Evolutionary conservation across 179 eudicot species (phyloP).

Genomic region (Camellia oleifera): DNA sequence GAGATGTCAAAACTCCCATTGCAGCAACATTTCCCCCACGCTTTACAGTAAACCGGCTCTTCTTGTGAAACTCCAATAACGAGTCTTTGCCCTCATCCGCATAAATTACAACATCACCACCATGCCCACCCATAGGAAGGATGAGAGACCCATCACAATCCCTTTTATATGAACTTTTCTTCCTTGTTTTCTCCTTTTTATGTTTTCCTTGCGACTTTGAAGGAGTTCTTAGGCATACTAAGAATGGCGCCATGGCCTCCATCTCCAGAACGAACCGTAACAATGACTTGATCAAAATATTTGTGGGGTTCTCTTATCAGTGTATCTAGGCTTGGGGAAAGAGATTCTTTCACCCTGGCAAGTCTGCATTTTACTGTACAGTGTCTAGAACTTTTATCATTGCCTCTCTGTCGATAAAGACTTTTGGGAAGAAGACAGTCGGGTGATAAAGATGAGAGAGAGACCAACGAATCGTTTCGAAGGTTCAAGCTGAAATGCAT

Average conservation of each 20-base stretch:
- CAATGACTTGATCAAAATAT: constrained; percentile 81
- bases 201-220: constrained; percentile 52
- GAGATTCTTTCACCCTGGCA: constrained; percentile 56
- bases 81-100: constrained; percentile 83
- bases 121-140: constrained; percentile 89
- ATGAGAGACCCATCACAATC: constrained; percentile 92
- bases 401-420: constrained; percentile 25
- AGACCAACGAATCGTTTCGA: constrained; percentile 5
- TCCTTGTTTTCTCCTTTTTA: constrained; percentile 46
- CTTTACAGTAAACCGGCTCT: constrained; percentile 66
- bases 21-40: constrained; percentile 93
- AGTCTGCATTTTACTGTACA: constrained; percentile 37
- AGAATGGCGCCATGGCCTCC: constrained; percentile 93
- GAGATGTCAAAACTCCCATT: constrained; percentile 74
- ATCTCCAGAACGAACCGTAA: constrained; percentile 91
- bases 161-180: constrained; percentile 58
- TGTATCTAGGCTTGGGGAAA: constrained; percentile 43
- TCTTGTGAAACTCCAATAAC: constrained; percentile 78
- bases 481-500: constrained; percentile 8
- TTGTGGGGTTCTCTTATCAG: constrained; percentile 72
- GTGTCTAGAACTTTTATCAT: constrained; percentile 13
- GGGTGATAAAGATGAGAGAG: constrained; percentile 16
- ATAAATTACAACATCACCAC: constrained; percentile 88
- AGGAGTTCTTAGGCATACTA: constrained; percentile 50
- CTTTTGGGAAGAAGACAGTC: constrained; percentile 11